phyloP scores from a whole-genome alignment of 139 green algal genomes.

The Chlorella sp. region DNA sequence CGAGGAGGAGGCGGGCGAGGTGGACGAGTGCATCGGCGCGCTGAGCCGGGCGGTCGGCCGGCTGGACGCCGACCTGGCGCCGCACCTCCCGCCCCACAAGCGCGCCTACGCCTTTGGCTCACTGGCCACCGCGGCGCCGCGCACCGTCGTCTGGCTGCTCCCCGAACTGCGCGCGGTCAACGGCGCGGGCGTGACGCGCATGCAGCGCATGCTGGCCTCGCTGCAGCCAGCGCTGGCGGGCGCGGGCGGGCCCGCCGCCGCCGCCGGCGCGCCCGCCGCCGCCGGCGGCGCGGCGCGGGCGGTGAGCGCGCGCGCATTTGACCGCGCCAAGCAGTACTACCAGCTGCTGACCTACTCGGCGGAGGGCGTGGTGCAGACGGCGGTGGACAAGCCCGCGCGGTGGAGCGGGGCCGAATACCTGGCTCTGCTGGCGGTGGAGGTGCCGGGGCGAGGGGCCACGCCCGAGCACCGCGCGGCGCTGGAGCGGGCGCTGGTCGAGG shows the following conservation, averaged over 20 bases:
- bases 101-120: slow-evolving; percentile 61
- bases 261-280: slow-evolving; percentile 17
- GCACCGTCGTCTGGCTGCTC: slow-evolving; percentile 64
- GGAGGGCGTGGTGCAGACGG: slow-evolving; percentile 54
- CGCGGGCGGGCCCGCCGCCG: slow-evolving; percentile 17
- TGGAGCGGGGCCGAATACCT: slow-evolving; percentile 59
- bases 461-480: slow-evolving; percentile 15
- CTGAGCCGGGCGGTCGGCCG: slow-evolving; percentile 28
- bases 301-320: slow-evolving; percentile 17
- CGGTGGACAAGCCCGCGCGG: slow-evolving; percentile 47
- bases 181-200: slow-evolving; percentile 55
- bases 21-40: slow-evolving; percentile 45
- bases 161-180: slow-evolving; percentile 55
- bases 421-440: slow-evolving; percentile 51
- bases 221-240: slow-evolving; percentile 45
- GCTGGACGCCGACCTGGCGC: slow-evolving; percentile 56
- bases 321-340: slow-evolving; percentile 51
- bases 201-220: slow-evolving; percentile 62
- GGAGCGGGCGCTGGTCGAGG: slow-evolving; percentile 19
- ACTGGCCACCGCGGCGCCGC: slow-evolving; percentile 46
- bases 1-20: slow-evolving; percentile 53
- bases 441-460: slow-evolving; percentile 21
- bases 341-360: slow-evolving; percentile 46
- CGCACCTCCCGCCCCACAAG: slow-evolving; percentile 46
- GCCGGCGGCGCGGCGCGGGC: background rate